phyloP scores from a whole-genome alignment of 176 grass and related monocot genomes.

The Bonia amplexicaulis region DNA sequence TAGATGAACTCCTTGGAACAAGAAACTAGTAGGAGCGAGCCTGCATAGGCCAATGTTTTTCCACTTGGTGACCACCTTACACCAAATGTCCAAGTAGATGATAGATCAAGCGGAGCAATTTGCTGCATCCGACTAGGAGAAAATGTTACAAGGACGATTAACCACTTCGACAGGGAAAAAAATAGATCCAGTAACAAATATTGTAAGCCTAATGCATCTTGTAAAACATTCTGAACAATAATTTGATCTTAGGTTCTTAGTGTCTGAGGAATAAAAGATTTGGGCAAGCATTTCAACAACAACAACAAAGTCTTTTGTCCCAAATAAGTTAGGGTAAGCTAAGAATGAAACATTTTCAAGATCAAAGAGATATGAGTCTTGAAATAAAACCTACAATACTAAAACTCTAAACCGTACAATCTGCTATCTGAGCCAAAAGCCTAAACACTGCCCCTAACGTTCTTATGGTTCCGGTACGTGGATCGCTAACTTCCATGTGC shows the following conservation, averaged over 20 bases:
- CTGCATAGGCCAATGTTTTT: slow-evolving; percentile 87
- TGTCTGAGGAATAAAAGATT: background rate
- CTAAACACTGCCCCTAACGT: no score
- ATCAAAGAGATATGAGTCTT: no score
- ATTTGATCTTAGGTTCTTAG: background rate
- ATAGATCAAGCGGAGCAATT: slow-evolving; percentile 96
- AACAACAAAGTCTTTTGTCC: no score
- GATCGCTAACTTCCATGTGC: no score
- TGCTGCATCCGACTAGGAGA: slow-evolving; percentile 55
- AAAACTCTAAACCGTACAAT: no score
- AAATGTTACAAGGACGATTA: background rate
- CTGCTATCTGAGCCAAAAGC: no score
- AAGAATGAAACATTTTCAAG: no score
- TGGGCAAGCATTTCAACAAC: no score
- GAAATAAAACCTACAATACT: no score
- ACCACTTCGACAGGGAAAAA: background rate
- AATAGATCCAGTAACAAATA: background rate
- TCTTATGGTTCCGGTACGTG: no score
- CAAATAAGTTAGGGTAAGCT: no score
- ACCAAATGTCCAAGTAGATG: slow-evolving; percentile 86
- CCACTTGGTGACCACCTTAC: slow-evolving; percentile 97
- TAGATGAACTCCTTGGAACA: slow-evolving; percentile 14
- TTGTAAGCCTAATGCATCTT: background rate
- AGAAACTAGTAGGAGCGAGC: slow-evolving; percentile 28
- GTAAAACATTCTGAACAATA: background rate